Conservation (phyloP, 2,329 filamentous ascomycete genomes). For the Botrytis galanthina region DNA sequence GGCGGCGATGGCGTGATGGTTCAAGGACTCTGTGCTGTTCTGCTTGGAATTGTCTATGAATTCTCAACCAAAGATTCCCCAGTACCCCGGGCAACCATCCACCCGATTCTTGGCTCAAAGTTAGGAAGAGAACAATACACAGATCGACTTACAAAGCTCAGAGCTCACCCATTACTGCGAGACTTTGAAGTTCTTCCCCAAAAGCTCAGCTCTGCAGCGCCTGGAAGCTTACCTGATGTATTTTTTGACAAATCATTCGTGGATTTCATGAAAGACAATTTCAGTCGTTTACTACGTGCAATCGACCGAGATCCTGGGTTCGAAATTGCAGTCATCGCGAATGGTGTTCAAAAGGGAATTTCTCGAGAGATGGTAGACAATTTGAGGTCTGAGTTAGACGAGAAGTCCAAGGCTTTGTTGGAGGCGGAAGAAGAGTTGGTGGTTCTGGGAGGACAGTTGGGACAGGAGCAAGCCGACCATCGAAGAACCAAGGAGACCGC, state of each 20-base stretch:
- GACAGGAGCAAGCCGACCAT: constrained; percentile 73
- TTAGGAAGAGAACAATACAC: constrained; percentile 86
- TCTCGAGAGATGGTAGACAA: constrained; percentile 92
- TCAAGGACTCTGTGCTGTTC: constrained; percentile 77
- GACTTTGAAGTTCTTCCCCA: constrained; percentile 88
- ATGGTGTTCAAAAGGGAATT: constrained; percentile 82
- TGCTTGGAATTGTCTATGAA: constrained; percentile 89
- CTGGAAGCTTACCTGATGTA: constrained; percentile 67
- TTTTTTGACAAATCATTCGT: constrained; percentile 86
- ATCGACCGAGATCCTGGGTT: constrained; percentile 89
- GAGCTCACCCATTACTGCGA: constrained; percentile 74
- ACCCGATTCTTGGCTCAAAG: constrained; percentile 71
- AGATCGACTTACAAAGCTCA: constrained; percentile 73
- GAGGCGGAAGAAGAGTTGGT: constrained; percentile 47
- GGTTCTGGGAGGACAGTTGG: constrained; percentile 53
- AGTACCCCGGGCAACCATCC: constrained; percentile 75
- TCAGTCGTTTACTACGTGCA: constrained; percentile 76
- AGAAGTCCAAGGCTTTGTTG: constrained; percentile 58
- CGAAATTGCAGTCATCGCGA: constrained; percentile 77
- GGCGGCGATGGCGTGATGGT: constrained; percentile 62
- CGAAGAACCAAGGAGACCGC: constrained; percentile 60
- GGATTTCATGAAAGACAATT: constrained; percentile 95
- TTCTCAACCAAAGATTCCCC: constrained; percentile 98
- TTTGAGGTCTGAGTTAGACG: constrained; percentile 71
- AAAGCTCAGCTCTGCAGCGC: constrained; percentile 53